Base-by-base conservation (phyloP, 345 rosid genomes). In the Viola odorata region DNA sequence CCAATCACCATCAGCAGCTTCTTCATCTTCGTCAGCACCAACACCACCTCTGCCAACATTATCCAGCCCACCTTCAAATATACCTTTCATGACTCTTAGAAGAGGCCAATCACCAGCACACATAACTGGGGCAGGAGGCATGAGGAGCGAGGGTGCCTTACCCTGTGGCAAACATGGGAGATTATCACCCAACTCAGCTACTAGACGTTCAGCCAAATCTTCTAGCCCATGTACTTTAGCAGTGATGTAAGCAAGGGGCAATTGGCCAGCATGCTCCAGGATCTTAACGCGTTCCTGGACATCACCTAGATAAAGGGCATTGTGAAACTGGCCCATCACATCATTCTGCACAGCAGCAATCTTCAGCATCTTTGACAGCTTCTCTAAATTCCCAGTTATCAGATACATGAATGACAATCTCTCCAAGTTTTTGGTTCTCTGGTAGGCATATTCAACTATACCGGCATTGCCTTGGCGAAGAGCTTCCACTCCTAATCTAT, bases 81-180 rank as follows among this genome's bases (percentile, higher is more conserved):
- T 82, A 47, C 98, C 98, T 80, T 80, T 85, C 87, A 87, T 73
- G 60, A 89, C 98, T 78, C 98, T 83, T 41, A 92, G 78, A 65
- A 92, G 91, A 5, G 98, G 97, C 98, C 98, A 92, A 76, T 92
- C 98, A 77, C 91, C 90, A 54, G 91, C 92, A 69, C 85, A 75
- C 61, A 82, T 73, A 16, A 92, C 62, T 0, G 98, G 97, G 40
- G 81, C 13, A 1, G 96, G 95, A 13, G 97, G 96, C 81, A 84
- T 79, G 62, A 92, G 80, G 64, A 92, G 89, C 48, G 94, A 84
- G 0, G 88, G 81, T 58, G 17, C 57, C 76, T 85, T 89, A 16
- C 85, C 91, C 78, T 84, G 81, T 0, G 96, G 91, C 65, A 89
- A 68, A 14, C 83, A 60, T 5, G 97, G 98, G 61, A 85, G 58